phyloP scores from a whole-genome alignment of 108 stramenopile species.

The Cyclotella kingstonii region DNA sequence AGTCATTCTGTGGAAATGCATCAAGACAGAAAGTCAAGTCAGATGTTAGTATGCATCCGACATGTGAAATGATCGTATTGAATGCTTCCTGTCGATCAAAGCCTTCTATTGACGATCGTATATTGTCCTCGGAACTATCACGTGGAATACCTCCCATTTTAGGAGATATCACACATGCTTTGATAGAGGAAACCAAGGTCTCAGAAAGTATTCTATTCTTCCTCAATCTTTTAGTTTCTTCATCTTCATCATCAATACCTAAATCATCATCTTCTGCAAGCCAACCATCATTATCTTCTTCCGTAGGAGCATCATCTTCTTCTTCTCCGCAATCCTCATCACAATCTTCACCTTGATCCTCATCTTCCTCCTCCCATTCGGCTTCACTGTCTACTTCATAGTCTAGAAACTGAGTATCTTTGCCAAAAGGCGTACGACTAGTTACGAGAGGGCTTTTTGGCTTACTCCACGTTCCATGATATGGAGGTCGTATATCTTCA shows the following conservation, averaged over 20 bases:
- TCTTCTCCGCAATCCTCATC: slow-evolving; percentile 67
- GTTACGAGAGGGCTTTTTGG: slow-evolving; percentile 58
- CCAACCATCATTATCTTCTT: slow-evolving; percentile 78
- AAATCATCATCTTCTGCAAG: slow-evolving; percentile 77
- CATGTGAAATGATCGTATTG: slow-evolving; percentile 16
- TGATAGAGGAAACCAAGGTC: slow-evolving; percentile 18
- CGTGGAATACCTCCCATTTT: slow-evolving; percentile 51
- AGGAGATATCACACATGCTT: slow-evolving; percentile 62
- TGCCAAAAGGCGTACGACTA: slow-evolving; percentile 70
- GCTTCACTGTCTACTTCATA: slow-evolving; percentile 91
- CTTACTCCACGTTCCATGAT: slow-evolving; percentile 92
- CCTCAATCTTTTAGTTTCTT: slow-evolving; percentile 63
- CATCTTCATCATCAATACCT: slow-evolving; percentile 58
- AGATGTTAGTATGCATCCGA: slow-evolving; percentile 26
- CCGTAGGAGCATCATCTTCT: slow-evolving; percentile 48
- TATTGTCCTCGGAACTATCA: slow-evolving; percentile 12
- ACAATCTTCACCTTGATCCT: slow-evolving; percentile 80
- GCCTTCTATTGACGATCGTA: slow-evolving; percentile 24
- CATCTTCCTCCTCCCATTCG: slow-evolving; percentile 91
- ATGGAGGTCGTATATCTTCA: slow-evolving; percentile 82
- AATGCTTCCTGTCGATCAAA: slow-evolving; percentile 30
- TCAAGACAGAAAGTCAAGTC: slow-evolving; percentile 52
- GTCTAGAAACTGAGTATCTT: slow-evolving; percentile 66
- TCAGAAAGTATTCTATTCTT: slow-evolving; percentile 59
- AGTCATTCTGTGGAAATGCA: slow-evolving; percentile 56